A percentile compares a stretch with the other conserved stretches of the same genome.
Evolutionary conservation across 1,139 yeast genomes (phyloP).

Genomic region (Kodamaea sp.): DNA sequence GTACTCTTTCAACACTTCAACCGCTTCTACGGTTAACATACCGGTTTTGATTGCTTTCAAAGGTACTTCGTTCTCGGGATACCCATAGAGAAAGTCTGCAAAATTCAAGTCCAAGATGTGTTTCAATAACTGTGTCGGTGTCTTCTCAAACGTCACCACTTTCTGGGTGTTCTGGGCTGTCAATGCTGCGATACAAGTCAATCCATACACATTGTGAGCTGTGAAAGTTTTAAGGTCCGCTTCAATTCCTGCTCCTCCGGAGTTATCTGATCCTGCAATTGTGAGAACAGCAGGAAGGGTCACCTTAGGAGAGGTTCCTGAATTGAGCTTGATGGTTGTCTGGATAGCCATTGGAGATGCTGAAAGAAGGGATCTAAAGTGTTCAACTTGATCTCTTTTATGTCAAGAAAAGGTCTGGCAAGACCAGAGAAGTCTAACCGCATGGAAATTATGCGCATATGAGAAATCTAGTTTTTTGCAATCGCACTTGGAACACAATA

Average conservation of each 20-base stretch:
- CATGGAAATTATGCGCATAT: too few relatives aligned
- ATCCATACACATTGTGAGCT: constrained; percentile 76
- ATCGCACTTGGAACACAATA: too few relatives aligned
- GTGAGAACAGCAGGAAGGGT: constrained; percentile 52
- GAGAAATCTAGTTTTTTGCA: too few relatives aligned
- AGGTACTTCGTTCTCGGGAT: constrained; percentile 22
- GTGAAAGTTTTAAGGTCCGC: constrained; percentile 86
- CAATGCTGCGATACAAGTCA: constrained; percentile 78
- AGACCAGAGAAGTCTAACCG: too few relatives aligned
- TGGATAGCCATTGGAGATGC: constrained; percentile 2
- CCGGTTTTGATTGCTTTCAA: constrained; percentile 80
- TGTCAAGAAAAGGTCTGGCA: too few relatives aligned
- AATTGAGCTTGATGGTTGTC: constrained; percentile 1
- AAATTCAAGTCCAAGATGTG: constrained; percentile 57
- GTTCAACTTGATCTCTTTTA: too few relatives aligned
- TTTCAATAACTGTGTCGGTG: constrained; percentile 44
- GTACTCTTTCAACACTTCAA: constrained; percentile 45
- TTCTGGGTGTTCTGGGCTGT: constrained; percentile 81
- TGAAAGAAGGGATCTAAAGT: too few relatives aligned
- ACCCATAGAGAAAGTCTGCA: constrained; percentile 55
- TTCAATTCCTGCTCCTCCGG: constrained; percentile 96
- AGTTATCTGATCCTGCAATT: constrained; percentile 82
- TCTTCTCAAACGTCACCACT: constrained; percentile 52
- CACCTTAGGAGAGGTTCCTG: constrained; percentile 12
- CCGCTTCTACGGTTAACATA: constrained; percentile 65